Percentiles rank a stretch among this genome's conserved stretches.
These are phyloP conservation scores for Schoenoplectus triqueter DNA, from an alignment of 202 grass and related monocot species.

Conservation along the genomic window DNA sequence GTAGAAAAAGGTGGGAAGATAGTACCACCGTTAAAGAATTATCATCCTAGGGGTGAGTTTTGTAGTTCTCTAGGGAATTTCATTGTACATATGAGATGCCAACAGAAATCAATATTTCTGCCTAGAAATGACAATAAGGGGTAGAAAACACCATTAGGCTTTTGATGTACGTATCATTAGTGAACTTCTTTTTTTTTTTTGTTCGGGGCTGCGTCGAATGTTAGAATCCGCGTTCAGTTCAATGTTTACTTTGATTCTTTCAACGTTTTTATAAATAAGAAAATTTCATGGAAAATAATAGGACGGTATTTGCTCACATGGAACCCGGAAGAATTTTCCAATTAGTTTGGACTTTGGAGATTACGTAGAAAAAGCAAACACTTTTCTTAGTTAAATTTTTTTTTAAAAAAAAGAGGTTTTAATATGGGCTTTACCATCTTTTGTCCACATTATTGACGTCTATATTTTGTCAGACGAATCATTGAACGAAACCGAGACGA, in stretches of 20 bases:
- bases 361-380: too few species aligned
- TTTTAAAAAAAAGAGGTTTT: not conserved
- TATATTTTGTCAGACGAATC: not conserved
- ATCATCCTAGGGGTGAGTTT: constrained; percentile 60
- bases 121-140: constrained; percentile 57
- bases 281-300: not conserved
- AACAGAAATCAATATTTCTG: constrained; percentile 50
- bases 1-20: constrained; percentile 63
- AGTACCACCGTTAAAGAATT: constrained; percentile 60
- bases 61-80: constrained; percentile 70
- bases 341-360: too few species aligned
- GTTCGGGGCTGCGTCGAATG: not conserved
- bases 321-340: too few species aligned
- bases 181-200: constrained; percentile 21
- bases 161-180: not conserved
- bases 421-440: too few species aligned
- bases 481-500: not conserved
- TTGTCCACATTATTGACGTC: too few species aligned
- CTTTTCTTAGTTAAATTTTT: not conserved
- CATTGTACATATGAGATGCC: constrained; percentile 81
- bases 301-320: not conserved
- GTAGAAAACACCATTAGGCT: constrained; percentile 42
- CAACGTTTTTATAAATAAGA: not conserved
- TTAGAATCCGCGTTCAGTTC: not conserved
- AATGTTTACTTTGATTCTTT: not conserved